Conservation (phyloP, 1,139 yeast species). For the Hyphopichia wangnamkhiaoensis region DNA sequence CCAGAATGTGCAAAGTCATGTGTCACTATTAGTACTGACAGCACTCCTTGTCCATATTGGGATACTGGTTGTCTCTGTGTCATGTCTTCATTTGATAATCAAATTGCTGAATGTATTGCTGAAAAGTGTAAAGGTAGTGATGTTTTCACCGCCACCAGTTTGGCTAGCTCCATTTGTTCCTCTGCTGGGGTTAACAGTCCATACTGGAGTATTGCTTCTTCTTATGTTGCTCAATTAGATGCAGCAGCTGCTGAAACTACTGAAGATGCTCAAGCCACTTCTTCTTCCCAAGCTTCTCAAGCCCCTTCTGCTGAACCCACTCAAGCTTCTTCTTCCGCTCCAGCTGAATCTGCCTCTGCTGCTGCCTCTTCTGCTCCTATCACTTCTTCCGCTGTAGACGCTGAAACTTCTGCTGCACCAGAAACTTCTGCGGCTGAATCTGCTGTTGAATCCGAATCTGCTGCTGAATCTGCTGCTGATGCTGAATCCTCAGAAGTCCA, state of each 20-base stretch:
- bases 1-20: conserved; percentile 49
- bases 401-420: conserved; percentile 3
- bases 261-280: background rate
- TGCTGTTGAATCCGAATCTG: background rate
- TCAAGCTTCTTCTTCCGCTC: background rate
- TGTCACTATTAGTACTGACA: conserved; percentile 34
- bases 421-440: conserved; percentile 3
- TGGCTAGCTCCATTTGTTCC: conserved; percentile 28
- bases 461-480: conserved; percentile 5
- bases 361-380: conserved; percentile 1
- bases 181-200: conserved; percentile 28
- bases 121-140: conserved; percentile 26
- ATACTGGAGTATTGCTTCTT: conserved; percentile 25
- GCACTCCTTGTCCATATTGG: conserved; percentile 46
- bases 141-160: conserved; percentile 21
- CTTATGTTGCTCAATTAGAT: conserved; percentile 8
- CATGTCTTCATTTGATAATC: conserved; percentile 29
- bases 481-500: conserved; percentile 2
- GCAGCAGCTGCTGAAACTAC: conserved; percentile 5
- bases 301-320: conserved; percentile 1
- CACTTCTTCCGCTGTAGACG: background rate
- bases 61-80: conserved; percentile 42
- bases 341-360: background rate
- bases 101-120: conserved; percentile 32
- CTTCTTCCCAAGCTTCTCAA: background rate